Conservation (phyloP, 306 rosid species). For the Sicyos edulis region DNA sequence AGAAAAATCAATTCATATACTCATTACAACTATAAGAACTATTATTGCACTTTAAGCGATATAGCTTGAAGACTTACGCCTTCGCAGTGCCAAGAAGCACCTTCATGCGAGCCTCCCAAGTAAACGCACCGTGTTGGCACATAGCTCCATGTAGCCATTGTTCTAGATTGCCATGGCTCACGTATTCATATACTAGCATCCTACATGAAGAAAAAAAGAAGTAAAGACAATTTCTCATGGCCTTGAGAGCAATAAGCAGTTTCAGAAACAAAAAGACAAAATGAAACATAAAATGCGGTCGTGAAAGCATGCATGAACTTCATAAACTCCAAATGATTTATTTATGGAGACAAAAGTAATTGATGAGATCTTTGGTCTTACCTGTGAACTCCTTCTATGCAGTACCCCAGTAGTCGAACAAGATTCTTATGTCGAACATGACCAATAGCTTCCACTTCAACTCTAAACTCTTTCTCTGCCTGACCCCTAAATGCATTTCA, state of each 20-base stretch:
- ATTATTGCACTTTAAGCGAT: not conserved
- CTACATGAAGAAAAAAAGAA: slow-evolving; percentile 33
- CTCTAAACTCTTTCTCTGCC: slow-evolving; percentile 96
- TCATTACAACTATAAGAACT: not conserved
- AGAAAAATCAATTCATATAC: not conserved
- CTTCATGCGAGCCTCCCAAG: slow-evolving; percentile 94
- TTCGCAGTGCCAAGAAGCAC: slow-evolving; percentile 81
- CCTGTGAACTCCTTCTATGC: slow-evolving; percentile 94
- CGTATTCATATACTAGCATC: slow-evolving; percentile 90
- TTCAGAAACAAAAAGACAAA: not conserved
- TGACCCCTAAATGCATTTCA: slow-evolving; percentile 58
- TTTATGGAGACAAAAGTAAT: not conserved
- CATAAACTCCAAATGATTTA: not conserved
- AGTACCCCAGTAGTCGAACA: too few relatives aligned
- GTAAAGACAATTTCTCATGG: not conserved
- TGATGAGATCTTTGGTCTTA: slow-evolving; percentile 19
- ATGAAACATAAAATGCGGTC: not conserved
- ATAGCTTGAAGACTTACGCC: slow-evolving; percentile 56
- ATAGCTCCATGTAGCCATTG: slow-evolving; percentile 90
- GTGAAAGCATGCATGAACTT: not conserved
- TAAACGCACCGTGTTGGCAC: slow-evolving; percentile 61
- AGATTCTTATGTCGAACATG: slow-evolving; percentile 94
- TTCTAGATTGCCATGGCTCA: slow-evolving; percentile 90
- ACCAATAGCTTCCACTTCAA: slow-evolving; percentile 97
- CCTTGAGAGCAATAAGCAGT: not conserved